Percentiles rank a stretch among this genome's conserved stretches.
Conservation (phyloP, 116 monocot genomes). For the Trichopus zeylanicus region DNA sequence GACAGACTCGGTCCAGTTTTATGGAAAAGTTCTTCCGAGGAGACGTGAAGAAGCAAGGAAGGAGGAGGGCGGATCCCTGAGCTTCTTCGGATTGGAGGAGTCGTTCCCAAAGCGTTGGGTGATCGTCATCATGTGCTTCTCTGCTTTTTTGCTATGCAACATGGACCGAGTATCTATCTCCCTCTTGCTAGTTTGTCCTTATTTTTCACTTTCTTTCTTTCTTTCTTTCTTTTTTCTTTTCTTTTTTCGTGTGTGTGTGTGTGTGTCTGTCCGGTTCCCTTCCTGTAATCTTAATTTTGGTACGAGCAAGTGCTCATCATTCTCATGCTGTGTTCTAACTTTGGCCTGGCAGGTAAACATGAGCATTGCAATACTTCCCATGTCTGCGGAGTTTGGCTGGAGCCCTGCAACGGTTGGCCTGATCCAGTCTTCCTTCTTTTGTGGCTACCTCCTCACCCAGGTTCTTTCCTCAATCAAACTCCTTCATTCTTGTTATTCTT, state of each 20-base stretch:
- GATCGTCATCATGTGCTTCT: conserved; percentile 60
- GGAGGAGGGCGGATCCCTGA: too few relatives aligned
- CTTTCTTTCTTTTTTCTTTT: not conserved
- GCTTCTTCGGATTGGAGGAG: conserved; percentile 1
- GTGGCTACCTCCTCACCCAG: conserved; percentile 96
- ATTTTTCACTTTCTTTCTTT: not conserved
- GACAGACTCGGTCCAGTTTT: too few relatives aligned
- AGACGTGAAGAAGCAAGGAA: too few relatives aligned
- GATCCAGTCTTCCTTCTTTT: conserved; percentile 90
- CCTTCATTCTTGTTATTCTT: not conserved
- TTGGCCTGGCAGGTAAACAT: conserved; percentile 60
- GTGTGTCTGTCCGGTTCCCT: not conserved
- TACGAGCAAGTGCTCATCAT: not conserved
- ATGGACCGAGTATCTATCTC: conserved; percentile 53
- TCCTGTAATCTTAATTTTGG: not conserved
- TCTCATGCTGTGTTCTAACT: not conserved
- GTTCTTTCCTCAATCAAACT: conserved; percentile 12
- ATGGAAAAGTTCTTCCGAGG: too few relatives aligned
- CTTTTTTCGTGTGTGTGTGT: not conserved
- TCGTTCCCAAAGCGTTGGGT: conserved; percentile 61
- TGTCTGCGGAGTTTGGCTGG: conserved; percentile 80
- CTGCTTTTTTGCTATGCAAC: conserved; percentile 77
- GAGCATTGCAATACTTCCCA: conserved; percentile 93
- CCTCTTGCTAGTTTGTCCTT: not conserved
- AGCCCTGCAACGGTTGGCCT: conserved; percentile 76